Base-by-base conservation (phyloP, 352 stramenopile species). In the Thalassiosira hispida region DNA sequence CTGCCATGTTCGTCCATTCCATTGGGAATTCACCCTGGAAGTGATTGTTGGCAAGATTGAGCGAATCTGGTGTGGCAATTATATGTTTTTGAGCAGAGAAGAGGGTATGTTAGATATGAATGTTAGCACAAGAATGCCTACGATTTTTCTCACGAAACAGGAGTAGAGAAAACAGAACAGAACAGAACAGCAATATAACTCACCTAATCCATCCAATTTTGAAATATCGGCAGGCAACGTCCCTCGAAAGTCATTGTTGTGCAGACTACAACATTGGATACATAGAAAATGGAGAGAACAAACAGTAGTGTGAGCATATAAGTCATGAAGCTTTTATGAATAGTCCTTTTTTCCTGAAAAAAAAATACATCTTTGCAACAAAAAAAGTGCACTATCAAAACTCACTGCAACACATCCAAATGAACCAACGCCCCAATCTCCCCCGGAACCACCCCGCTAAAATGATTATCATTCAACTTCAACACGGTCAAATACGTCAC, bases 381-480 rank as follows among this genome's bases (percentile, higher is more conserved):
- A 56, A 56, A 20, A 56, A n/a, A n/a, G 5, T 31, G 33, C 47
- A 12, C 47, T n/a, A n/a, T 49, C 8, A 38, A 9, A 60, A 60
- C 51, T 60, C 22, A 60, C 51, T 60, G 29, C 11, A 86, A 51
- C 23, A 74, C 49, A 44, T 80, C 70, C 14, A 85, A 53, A 71
- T 77, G 70, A 22, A 56, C 31, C 38, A 79, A 51, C 11, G 29
- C 27, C 11, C 72, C 72, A 57, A 84, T 64, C 35, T 79, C 65
- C 0, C 33, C 53, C 7, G 80, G 80, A 0, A 87, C 20, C 35
- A 46, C 33, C 2, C 68, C 73, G 51, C 25, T 73, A 40, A 87
- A 84, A 27, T 71, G 52, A 75, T 87, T 87, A 57, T 87, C 55
- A 53, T 81, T 78, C 49, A 87, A 49, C 47, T 33, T 59, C 47